Percentiles rank a stretch among this genome's conserved stretches.
Conservation (phyloP, 179 eudicot genomes). For the Amaranthus tricolor region DNA sequence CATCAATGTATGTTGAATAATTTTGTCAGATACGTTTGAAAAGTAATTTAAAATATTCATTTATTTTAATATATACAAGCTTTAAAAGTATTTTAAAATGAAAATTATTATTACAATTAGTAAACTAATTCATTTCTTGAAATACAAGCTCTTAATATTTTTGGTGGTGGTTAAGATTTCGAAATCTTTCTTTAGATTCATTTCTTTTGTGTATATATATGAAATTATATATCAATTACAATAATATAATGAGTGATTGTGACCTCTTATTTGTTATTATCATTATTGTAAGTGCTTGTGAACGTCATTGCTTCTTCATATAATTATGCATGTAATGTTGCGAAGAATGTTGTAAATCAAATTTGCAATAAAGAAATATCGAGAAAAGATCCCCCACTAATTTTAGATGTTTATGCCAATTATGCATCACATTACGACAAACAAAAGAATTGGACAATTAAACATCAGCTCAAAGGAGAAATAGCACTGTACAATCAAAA, state of each 20-base stretch:
- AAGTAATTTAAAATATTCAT: too few relatives aligned
- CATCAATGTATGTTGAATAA: too few relatives aligned
- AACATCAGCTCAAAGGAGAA: neutral
- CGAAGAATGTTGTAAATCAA: constrained; percentile 7
- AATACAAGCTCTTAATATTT: neutral
- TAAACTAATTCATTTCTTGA: too few relatives aligned
- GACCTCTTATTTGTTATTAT: constrained; percentile 10
- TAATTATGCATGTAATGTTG: constrained; percentile 5
- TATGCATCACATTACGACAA: constrained; percentile 20
- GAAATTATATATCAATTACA: constrained; percentile 5
- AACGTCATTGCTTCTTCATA: constrained; percentile 6
- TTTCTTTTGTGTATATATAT: neutral
- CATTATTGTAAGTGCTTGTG: constrained; percentile 17
- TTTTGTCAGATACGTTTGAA: too few relatives aligned
- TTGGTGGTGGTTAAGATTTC: constrained; percentile 17
- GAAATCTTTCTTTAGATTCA: constrained; percentile 1
- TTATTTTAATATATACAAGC: too few relatives aligned
- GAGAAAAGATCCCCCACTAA: neutral
- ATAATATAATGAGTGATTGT: constrained; percentile 13
- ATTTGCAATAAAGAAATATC: neutral
- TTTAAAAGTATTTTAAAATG: too few relatives aligned
- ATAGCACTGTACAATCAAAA: neutral
- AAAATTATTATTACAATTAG: too few relatives aligned
- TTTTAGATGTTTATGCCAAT: constrained; percentile 5
- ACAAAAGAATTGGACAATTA: neutral